Evolutionary conservation across 345 rosid species (phyloP), one percentile per base, ranked within the genome.

Genomic region (Populus davidiana): DNA sequence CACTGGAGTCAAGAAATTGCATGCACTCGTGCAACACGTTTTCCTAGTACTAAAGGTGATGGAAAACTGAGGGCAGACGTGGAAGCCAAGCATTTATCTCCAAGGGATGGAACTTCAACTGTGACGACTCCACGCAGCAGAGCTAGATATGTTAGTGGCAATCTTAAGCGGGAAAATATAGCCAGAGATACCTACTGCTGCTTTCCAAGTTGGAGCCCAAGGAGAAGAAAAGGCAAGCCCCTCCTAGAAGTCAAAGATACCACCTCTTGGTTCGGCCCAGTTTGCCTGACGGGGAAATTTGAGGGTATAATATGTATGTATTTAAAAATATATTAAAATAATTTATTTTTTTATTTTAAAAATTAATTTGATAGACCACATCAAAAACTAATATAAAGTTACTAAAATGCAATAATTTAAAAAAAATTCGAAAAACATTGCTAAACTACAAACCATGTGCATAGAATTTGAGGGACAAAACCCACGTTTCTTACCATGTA

Each of bases 151-250:
- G 41, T 8, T 1, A 38, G 41, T 8, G 41, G 10, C 41, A 8
- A 38, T 20, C 18, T 6, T 67, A 36, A 67, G 39, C 4, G 21
- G 3, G 44, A 35, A 21, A 69, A 41, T 8, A 23, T 31, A 49
- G 61, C 17, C 17, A 29, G 23, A 4, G 38, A 25, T 17, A 71
- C 13, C 5, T 35, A 18, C 31, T 72, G 75, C 52, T 72, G 75
- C 66, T 72, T 72, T 72, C 67, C 67, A 72, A n/a, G 67, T 72
- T 72, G 36, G 75, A 54, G 66, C n/a, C 64, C 74, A n/a, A 17
- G 35, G 47, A 25, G 39, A 29, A 23, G n/a, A 49, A 8, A 71
- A 29, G 17, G 43, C 12, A 8, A 33, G 5, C 41, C 41, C 44
- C 44, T 8, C 33, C 35, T 67, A 35, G 41, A 31, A 2, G n/a